These are phyloP conservation scores for Ophiostoma sp. DNA, from an alignment of 2,329 filamentous ascomycete genomes.

Conservation along the genomic window DNA sequence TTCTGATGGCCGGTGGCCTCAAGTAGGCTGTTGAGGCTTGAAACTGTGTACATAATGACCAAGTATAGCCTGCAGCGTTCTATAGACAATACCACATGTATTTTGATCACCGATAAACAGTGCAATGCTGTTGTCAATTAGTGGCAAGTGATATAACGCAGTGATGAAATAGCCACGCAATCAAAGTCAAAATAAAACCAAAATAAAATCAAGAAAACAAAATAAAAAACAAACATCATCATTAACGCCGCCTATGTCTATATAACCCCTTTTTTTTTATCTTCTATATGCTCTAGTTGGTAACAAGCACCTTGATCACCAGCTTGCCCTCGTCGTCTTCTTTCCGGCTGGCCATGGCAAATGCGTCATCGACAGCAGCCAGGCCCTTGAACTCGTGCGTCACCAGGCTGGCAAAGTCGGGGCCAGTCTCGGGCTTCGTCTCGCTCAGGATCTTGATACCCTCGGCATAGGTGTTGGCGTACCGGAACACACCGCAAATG, in stretches of 20 bases:
- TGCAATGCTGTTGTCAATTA: background rate
- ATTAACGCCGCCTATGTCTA: slow-evolving; percentile 6
- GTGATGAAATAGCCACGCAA: background rate
- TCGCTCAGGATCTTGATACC: slow-evolving; percentile 45
- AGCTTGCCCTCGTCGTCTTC: slow-evolving; percentile 64
- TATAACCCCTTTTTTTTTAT: background rate
- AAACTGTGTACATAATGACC: background rate
- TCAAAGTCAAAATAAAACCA: background rate
- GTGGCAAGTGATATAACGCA: no score
- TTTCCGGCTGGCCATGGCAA: slow-evolving; percentile 65
- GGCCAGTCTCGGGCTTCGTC: slow-evolving; percentile 47
- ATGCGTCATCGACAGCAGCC: slow-evolving; percentile 58
- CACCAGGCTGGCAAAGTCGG: slow-evolving; percentile 61
- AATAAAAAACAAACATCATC: background rate
- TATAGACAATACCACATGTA: background rate
- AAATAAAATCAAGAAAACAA: background rate
- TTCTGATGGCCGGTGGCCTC: slow-evolving; percentile 16
- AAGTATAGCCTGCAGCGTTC: background rate
- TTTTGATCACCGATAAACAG: background rate
- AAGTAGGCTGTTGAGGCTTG: background rate
- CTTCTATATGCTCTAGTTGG: slow-evolving; percentile 14
- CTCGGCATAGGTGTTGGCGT: slow-evolving; percentile 66
- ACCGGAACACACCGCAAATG: slow-evolving; percentile 65
- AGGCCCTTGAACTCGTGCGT: slow-evolving; percentile 66
- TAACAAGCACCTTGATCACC: slow-evolving; percentile 67